Conservation (phyloP, 257 asterid species). For the Jasminum sambac region DNA sequence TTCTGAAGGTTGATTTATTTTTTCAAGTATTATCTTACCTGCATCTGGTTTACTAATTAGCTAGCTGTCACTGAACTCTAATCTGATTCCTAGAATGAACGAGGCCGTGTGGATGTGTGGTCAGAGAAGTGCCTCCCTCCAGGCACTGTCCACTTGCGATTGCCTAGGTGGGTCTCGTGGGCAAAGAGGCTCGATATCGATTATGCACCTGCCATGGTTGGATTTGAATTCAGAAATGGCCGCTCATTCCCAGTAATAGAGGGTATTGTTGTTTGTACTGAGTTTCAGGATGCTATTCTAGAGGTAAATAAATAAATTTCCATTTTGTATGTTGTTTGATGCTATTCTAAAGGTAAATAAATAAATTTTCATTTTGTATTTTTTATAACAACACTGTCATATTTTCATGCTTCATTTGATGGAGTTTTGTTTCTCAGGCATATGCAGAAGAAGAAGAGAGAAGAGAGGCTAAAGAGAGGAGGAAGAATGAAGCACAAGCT, state of each 20-base stretch:
- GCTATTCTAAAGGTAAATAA: constrained; percentile 69
- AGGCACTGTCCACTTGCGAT: constrained; percentile 83
- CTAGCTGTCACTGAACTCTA: constrained; percentile 25
- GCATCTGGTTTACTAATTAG: background rate
- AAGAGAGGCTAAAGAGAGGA: constrained; percentile 70
- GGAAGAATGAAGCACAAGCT: constrained; percentile 63
- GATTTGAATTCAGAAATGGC: constrained; percentile 84
- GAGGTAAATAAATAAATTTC: constrained; percentile 46
- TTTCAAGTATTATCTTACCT: constrained; percentile 1
- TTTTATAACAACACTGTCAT: background rate
- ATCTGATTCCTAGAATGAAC: constrained; percentile 64
- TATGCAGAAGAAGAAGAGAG: constrained; percentile 84
- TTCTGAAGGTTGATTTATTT: background rate
- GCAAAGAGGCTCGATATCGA: constrained; percentile 76
- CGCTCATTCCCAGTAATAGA: constrained; percentile 66
- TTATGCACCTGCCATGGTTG: constrained; percentile 95
- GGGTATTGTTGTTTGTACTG: constrained; percentile 89
- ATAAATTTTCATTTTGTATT: background rate
- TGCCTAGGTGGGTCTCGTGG: constrained; percentile 61
- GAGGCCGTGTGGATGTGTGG: constrained; percentile 98
- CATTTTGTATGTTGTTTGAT: constrained; percentile 31
- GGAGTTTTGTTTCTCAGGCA: constrained; percentile 47
- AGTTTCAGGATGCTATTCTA: constrained; percentile 73
- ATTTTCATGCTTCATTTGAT: constrained; percentile 16
- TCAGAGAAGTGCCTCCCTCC: constrained; percentile 98